Percentiles rank a stretch among this genome's conserved stretches.
phyloP scores from a whole-genome alignment of 805 yeast genomes.

The Yamadazyma takamatsuzukensis region DNA sequence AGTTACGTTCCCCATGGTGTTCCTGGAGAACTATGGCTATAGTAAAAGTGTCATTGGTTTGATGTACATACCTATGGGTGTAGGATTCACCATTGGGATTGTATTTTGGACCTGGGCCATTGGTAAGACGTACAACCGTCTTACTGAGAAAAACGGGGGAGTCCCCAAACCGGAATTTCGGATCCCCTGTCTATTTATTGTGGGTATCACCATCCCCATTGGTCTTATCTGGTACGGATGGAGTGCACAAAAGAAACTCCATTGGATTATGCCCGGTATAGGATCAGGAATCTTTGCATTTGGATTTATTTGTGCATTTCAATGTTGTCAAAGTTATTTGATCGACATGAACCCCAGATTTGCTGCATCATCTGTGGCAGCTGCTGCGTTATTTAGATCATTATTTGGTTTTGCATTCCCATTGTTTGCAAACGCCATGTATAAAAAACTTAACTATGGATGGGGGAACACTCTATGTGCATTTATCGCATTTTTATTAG shows the following conservation, averaged over 20 bases:
- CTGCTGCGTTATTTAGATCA: constrained; percentile 39
- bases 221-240: constrained; percentile 73
- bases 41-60: constrained; percentile 49
- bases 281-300: constrained; percentile 61
- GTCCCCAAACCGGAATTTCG: constrained; percentile 60
- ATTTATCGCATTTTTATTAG: constrained; percentile 28
- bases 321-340: constrained; percentile 61
- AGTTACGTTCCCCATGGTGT: constrained; percentile 56
- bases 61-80: constrained; percentile 54
- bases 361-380: constrained; percentile 39
- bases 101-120: constrained; percentile 45
- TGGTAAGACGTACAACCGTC: constrained; percentile 33
- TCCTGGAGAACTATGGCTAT: constrained; percentile 45
- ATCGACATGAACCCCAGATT: constrained; percentile 44
- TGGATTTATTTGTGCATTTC: constrained; percentile 62
- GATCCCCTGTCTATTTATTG: constrained; percentile 47
- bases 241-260: constrained; percentile 55
- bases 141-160: constrained; percentile 45
- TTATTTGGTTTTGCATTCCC: constrained; percentile 38
- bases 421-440: constrained; percentile 34
- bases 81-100: constrained; percentile 52
- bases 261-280: constrained; percentile 61
- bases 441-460: constrained; percentile 30
- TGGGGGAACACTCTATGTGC: constrained; percentile 42
- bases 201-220: constrained; percentile 51